Evolutionary conservation across 129 eudicot species (phyloP), one percentile per base, ranked within the genome.

Genomic region (Chrysanthemum makinoi): DNA sequence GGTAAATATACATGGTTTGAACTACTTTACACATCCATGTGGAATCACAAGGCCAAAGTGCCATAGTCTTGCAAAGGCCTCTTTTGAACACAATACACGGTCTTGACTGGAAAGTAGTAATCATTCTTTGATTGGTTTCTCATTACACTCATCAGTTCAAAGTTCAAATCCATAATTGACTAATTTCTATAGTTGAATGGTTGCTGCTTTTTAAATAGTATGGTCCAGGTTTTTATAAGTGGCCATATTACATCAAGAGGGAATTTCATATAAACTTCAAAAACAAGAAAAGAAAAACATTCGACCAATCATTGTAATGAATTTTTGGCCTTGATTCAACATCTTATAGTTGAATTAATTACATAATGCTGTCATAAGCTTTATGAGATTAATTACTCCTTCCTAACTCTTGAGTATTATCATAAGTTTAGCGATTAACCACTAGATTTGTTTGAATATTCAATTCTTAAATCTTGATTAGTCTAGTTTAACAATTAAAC

Each of bases 61-160:
- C 13, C 66, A 69, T 71, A 59, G 56, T 44, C 66, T 20, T 56
- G 46, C n/a, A 57, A 71, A 72, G 48, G 48, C 50, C 17, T 46
- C 66, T 44, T 16, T 59, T 72, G 68, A 24, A 59, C 16, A 59
- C 59, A 57, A 72, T 48, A 47, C 60, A 50, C 46, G 61, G 60
- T 62, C 46, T 70, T 61, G 80, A 77, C 65, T n/a, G 7, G 16
- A 69, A 51, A 61, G 49, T 8, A 35, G 66, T 70, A 44, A 53
- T 43, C 71, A 35, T 70, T 60, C 52, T 59, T 68, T 57, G 58
- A 26, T 49, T 76, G 53, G 69, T 67, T 76, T 16, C 52, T 39
- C 58, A 33, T 39, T 39, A 39, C 46, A 39, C 68, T 66, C 39
- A 54, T 18, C 33, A 33, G 5, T 69, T 53, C 6, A 19, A 13